Evolutionary conservation across 2,329 filamentous ascomycete genomes (phyloP), one percentile per base, ranked within the genome.

Genomic region (Seiridium cupressi): DNA sequence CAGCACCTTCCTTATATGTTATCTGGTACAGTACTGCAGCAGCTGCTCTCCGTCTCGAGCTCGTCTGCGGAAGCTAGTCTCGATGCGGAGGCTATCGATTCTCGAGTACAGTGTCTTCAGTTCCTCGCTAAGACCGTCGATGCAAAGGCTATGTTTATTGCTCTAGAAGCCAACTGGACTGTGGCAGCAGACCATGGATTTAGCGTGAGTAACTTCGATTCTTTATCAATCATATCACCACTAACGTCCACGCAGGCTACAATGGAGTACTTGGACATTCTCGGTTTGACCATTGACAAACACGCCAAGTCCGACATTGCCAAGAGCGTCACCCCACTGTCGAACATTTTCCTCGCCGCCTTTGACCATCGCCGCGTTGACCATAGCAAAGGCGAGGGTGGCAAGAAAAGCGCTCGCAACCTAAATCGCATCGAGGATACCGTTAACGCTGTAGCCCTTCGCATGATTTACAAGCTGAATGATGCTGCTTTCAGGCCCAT

Each of bases 381-480:
- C 31, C 72, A 76, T 34, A 72, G 73, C 8, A 80, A 83, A 61
- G 77, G 81, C 38, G 77, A 84, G 1, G 73, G 79, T 32, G 72
- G 70, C 59, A 53, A 38, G 32, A 67, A 68, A 58, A 67, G 68
- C 9, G 73, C 79, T 42, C 70, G 82, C 11, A 77, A 83, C 49
- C 73, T 91, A 5, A 74, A 80, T 26, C 79, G 81, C 47, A 79
- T 92, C 10, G 92, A 96, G 71, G 77, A 79, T 2, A 79, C 81
- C 9, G 70, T 91, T 65, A 89, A 92, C 70, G 84, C 89, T 8
- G 86, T 90, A 10, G 86, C 89, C 0, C 84, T 99, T 61, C 91
- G 92, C 74, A 95, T 97, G 88, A 90, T 97, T 58, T 92, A 96
- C 80, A 98, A 98, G 80, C 85, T 99, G 63, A 98, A 97, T 76